Evolutionary conservation across 2,329 filamentous ascomycete genomes (phyloP).

Genomic region (Didymella arachidicola): DNA sequence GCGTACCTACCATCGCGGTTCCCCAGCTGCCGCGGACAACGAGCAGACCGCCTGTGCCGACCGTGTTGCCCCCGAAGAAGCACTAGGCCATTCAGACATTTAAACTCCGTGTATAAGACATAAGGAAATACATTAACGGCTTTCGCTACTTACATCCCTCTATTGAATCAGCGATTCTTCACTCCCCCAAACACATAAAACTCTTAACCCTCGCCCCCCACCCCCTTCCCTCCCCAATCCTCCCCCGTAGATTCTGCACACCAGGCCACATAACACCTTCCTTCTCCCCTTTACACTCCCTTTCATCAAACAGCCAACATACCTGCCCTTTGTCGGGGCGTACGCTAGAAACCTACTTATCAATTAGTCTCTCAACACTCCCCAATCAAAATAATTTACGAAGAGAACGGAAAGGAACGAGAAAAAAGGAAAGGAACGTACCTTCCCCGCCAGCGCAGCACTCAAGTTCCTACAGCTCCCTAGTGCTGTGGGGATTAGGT

Average conservation of each 20-base stretch:
- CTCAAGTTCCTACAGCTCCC: not conserved
- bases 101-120: too few relatives aligned
- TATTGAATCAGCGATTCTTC: too few relatives aligned
- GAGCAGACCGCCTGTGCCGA: conserved; percentile 34
- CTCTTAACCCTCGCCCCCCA: not conserved
- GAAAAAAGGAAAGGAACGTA: not conserved
- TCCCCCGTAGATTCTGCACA: not conserved
- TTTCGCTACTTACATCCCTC: too few relatives aligned
- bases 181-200: not conserved
- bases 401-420: not conserved
- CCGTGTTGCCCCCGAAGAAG: conserved; percentile 32
- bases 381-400: not conserved
- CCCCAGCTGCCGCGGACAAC: conserved; percentile 37
- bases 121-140: too few relatives aligned
- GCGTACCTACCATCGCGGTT: conserved; percentile 33
- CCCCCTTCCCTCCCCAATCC: not conserved
- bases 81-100: not conserved
- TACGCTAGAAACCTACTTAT: not conserved
- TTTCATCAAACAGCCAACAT: not conserved
- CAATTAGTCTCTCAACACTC: too few relatives aligned
- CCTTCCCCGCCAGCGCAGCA: not conserved
- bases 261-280: not conserved
- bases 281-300: not conserved
- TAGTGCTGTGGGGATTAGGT: not conserved
- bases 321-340: not conserved